Base-by-base conservation (phyloP, 2,329 filamentous ascomycete species). In the Ophiostoma piceae region DNA sequence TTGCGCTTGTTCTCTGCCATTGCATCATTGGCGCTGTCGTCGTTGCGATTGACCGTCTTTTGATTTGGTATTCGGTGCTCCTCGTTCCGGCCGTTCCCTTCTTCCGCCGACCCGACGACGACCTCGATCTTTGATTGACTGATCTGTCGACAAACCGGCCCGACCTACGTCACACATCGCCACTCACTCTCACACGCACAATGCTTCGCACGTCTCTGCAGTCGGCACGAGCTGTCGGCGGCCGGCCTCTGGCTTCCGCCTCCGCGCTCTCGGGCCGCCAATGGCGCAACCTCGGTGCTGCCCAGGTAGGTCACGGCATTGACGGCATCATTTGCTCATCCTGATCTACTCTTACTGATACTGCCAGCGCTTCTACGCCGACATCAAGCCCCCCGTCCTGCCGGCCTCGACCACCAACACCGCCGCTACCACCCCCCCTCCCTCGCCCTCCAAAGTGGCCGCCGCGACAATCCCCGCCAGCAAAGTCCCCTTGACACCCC, bases 181-280 rank as follows among this genome's bases (percentile, higher is more conserved):
- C 62, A 41, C 29, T 26, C 57, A 76, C 77, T 71, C 26, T 16
- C 12, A 32, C 12, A 16, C 57, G 16, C 26, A 62, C 57, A 83
- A 90, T 90, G 87, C 84, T 90, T 85, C 87, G 87, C 83, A 86
- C 85, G 79, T 88, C 87, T 80, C 81, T 89, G 82, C 86, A 84
- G 82, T 87, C 87, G 79, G 84, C 84, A 78, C 86, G 83, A 83
- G 82, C 83, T 76, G 80, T 88, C 78, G 82, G 84, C 80, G 80
- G 81, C 79, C 84, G 82, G 81, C 82, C 85, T 77, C 76, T 81
- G 78, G 81, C 71, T 54, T 67, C 81, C 79, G 82, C 84, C 76
- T 80, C 81, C 77, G 81, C 81, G 75, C 80, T 80, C 79, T 65
- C 66, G 57, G 66, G 41, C 29, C 85, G 83, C 78, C 86, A 88